A percentile compares a stretch with the other conserved stretches of the same genome.
Conservation (phyloP, 208 protist species). For the Naegleria gruberi region DNA sequence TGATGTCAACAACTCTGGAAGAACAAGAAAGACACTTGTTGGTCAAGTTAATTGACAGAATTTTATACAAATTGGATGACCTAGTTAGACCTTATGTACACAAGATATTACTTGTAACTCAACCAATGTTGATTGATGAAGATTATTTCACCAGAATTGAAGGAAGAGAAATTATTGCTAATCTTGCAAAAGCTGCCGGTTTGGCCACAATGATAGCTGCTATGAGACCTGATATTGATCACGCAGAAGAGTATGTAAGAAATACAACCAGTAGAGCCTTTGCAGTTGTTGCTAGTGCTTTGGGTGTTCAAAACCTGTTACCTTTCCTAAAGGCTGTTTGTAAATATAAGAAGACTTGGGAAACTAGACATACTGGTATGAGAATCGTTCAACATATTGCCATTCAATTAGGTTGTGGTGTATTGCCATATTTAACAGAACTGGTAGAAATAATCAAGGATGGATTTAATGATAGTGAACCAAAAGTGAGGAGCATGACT, state of each 20-base stretch:
- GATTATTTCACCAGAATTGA: constrained; percentile 95
- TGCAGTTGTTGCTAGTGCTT: constrained; percentile 87
- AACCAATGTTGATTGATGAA: constrained; percentile 95
- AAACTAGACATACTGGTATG: constrained; percentile 91
- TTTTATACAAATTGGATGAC: constrained; percentile 95
- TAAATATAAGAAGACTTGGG: constrained; percentile 84
- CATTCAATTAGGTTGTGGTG: constrained; percentile 88
- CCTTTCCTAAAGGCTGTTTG: constrained; percentile 94
- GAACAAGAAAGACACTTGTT: constrained; percentile 96
- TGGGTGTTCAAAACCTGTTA: constrained; percentile 88
- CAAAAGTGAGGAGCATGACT: constrained; percentile 87
- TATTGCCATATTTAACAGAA: constrained; percentile 85
- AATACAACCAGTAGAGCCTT: constrained; percentile 96
- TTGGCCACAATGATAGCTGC: constrained; percentile 92
- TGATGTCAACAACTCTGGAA: constrained; percentile 89
- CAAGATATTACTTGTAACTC: constrained; percentile 97
- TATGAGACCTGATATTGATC: constrained; percentile 95
- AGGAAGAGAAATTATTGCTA: constrained; percentile 95
- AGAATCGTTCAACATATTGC: constrained; percentile 95
- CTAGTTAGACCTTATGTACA: constrained; percentile 90
- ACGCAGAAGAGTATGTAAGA: constrained; percentile 92
- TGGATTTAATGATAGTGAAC: constrained; percentile 84
- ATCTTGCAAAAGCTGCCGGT: constrained; percentile 96
- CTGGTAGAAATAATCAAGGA: constrained; percentile 89
- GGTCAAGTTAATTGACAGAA: constrained; percentile 96